A percentile compares a stretch with the other conserved stretches of the same genome.
Evolutionary conservation across 495 filamentous ascomycete genomes (phyloP).

Genomic region (Lentithecium fluviatile): DNA sequence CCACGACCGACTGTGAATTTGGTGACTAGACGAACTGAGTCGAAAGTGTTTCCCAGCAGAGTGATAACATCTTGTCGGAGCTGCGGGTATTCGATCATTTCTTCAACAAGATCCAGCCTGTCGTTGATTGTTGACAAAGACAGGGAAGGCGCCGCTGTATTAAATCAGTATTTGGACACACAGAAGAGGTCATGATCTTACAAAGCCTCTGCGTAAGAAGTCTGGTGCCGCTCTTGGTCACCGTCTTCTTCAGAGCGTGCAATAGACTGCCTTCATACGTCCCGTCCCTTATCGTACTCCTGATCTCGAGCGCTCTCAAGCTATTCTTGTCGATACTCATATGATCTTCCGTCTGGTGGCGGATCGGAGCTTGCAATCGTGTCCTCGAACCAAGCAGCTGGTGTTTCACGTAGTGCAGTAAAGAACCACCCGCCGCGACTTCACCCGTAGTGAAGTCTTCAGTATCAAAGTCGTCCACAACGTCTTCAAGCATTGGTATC

Average conservation of each 20-base stretch:
- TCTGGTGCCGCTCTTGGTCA: conserved; percentile 84
- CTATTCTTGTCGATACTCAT: conserved; percentile 92
- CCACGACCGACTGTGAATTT: conserved; percentile 89
- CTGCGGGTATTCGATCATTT: conserved; percentile 60
- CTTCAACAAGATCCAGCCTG: conserved; percentile 77
- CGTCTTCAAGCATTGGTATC: conserved; percentile 72
- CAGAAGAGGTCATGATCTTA: conserved; percentile 41
- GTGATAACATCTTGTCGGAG: conserved; percentile 65
- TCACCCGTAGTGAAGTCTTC: conserved; percentile 54
- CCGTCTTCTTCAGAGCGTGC: conserved; percentile 82
- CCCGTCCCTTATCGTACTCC: conserved; percentile 76
- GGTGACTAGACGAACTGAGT: conserved; percentile 86
- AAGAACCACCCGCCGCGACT: conserved; percentile 64
- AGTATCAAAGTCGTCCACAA: conserved; percentile 46
- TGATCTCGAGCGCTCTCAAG: conserved; percentile 84
- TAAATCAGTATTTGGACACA: neutral
- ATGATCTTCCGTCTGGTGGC: conserved; percentile 66
- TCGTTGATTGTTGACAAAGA: conserved; percentile 74
- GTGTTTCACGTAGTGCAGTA: conserved; percentile 79
- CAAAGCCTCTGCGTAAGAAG: conserved; percentile 80
- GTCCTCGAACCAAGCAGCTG: conserved; percentile 75
- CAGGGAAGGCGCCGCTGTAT: conserved; percentile 73
- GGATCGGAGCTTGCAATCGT: conserved; percentile 79
- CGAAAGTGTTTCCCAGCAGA: conserved; percentile 73
- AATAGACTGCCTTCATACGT: conserved; percentile 76